Evolutionary conservation across 257 asterid genomes (phyloP).

Genomic region (Nicotiana undulata): DNA sequence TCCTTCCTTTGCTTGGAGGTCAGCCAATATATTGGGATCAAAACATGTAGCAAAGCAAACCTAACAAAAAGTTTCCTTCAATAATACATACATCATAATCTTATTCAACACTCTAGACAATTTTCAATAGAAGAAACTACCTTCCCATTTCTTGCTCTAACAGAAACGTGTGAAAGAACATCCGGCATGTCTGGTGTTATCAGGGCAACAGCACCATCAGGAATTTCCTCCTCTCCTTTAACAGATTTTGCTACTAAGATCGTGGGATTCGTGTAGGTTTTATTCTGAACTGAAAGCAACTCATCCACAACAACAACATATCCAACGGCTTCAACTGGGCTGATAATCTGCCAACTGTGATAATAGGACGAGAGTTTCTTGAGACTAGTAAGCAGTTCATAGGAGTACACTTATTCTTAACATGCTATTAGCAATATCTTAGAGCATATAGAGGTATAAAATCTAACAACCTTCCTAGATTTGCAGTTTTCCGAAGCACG

Average conservation of each 20-base stretch:
- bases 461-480: conserved; percentile 75
- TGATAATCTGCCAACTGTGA: conserved; percentile 97
- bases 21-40: conserved; percentile 58
- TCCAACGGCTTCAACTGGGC: conserved; percentile 95
- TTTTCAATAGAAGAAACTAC: conserved; percentile 27
- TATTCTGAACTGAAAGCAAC: conserved; percentile 83
- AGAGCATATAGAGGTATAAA: not conserved
- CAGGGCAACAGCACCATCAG: conserved; percentile 93
- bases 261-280: conserved; percentile 67
- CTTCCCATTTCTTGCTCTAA: conserved; percentile 96
- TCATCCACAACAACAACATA: conserved; percentile 86
- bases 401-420: not conserved
- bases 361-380: conserved; percentile 3
- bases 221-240: conserved; percentile 97
- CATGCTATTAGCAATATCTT: not conserved
- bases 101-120: conserved; percentile 5
- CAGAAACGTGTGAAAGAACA: conserved; percentile 98
- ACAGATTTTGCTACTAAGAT: conserved; percentile 90
- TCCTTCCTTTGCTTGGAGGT: conserved; percentile 63
- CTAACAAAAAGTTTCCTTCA: conserved; percentile 30
- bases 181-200: conserved; percentile 99
- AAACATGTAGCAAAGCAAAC: conserved; percentile 98
- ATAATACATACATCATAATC: conserved; percentile 1
- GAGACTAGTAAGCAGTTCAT: not conserved
- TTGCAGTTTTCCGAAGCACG: conserved; percentile 81